Percentiles rank a stretch among this genome's conserved stretches.
Conservation (phyloP, 106 monocot genomes). For the Posidonia australis region DNA sequence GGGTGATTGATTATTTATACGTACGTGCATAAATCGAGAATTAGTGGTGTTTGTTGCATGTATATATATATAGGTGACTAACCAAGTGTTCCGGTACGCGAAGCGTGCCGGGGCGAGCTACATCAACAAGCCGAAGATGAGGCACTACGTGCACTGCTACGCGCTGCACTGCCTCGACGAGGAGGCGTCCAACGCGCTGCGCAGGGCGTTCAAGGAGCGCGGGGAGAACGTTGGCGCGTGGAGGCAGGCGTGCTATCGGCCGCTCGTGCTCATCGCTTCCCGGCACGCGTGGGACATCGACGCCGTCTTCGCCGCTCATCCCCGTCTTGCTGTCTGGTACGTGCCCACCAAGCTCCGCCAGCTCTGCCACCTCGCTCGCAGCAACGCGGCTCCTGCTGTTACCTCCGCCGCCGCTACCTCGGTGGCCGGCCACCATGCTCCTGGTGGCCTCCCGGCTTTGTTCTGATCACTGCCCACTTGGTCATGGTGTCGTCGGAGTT, state of each 20-base stretch:
- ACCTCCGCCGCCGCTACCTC: background rate
- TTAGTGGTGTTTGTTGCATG: background rate
- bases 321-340: slow-evolving; percentile 84
- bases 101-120: slow-evolving; percentile 84
- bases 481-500: no score
- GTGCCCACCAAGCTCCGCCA: slow-evolving; percentile 97
- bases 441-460: background rate
- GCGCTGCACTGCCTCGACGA: slow-evolving; percentile 92
- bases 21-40: no score
- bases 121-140: slow-evolving; percentile 99
- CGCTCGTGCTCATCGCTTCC: slow-evolving; percentile 74
- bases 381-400: slow-evolving; percentile 17
- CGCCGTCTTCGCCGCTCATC: slow-evolving; percentile 77
- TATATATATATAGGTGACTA: slow-evolving; percentile 52
- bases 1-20: no score
- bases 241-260: slow-evolving; percentile 88
- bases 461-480: slow-evolving; percentile 1
- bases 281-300: slow-evolving; percentile 83
- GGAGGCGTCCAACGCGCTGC: slow-evolving; percentile 60
- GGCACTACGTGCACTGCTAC: slow-evolving; percentile 99
- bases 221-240: slow-evolving; percentile 91
- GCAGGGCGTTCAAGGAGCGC: slow-evolving; percentile 72
- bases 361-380: slow-evolving; percentile 75
- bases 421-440: background rate
- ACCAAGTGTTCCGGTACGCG: slow-evolving; percentile 92